Evolutionary conservation across 2,329 filamentous ascomycete species (phyloP).

Genomic region (Penicillium occitanis): DNA sequence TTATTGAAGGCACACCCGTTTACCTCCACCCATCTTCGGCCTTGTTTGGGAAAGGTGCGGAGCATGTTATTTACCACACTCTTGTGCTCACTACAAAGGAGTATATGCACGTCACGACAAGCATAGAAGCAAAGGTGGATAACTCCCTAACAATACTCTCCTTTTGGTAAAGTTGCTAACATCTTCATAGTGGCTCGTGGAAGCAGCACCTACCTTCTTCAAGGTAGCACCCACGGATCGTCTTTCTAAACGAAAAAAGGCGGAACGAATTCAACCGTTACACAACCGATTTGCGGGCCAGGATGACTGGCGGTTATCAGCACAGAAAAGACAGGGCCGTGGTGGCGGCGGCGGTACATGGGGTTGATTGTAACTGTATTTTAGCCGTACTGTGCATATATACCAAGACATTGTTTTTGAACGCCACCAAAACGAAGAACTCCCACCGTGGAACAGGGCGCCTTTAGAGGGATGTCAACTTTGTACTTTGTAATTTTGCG

Average conservation of each 20-base stretch:
- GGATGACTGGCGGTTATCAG: slow-evolving; percentile 91
- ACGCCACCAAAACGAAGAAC: not conserved
- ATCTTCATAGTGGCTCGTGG: slow-evolving; percentile 66
- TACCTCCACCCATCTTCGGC: slow-evolving; percentile 72
- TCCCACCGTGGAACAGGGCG: not conserved
- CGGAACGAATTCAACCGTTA: slow-evolving; percentile 90
- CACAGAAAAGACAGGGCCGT: slow-evolving; percentile 80
- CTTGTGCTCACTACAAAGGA: slow-evolving; percentile 67
- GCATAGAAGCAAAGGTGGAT: slow-evolving; percentile 76
- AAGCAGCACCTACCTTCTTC: slow-evolving; percentile 98
- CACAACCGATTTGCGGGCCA: slow-evolving; percentile 90
- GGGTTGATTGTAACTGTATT: slow-evolving; percentile 49
- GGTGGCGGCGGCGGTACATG: slow-evolving; percentile 90
- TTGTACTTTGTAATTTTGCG: too few species aligned
- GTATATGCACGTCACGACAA: slow-evolving; percentile 91
- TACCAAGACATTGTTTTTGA: not conserved
- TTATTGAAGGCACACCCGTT: slow-evolving; percentile 91
- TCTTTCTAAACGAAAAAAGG: slow-evolving; percentile 86
- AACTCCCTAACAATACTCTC: not conserved
- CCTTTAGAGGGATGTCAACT: not conserved
- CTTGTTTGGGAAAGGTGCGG: too few species aligned
- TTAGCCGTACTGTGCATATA: not conserved
- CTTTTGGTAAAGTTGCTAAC: slow-evolving; percentile 16
- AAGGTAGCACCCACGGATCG: slow-evolving; percentile 87
- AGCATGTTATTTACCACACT: slow-evolving; percentile 89